Percentiles rank a stretch among this genome's conserved stretches.
Evolutionary conservation across 192 early-diverging fungal genomes (phyloP).

Genomic region (Chytriomyces confervae): DNA sequence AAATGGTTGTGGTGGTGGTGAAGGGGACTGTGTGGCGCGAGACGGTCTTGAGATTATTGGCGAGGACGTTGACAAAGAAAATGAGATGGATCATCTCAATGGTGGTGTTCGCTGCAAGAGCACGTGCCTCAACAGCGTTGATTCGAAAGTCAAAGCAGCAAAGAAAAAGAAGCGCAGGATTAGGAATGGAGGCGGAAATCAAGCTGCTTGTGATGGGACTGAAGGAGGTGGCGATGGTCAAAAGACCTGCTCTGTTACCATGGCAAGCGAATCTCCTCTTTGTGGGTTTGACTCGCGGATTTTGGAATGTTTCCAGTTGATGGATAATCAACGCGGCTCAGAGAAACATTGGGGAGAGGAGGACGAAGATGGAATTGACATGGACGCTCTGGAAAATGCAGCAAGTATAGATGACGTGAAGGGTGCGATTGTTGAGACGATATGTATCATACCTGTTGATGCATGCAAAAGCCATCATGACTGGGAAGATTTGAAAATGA

Average conservation of each 20-base stretch:
- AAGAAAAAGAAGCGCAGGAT: neutral
- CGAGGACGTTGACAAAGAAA: slow-evolving; percentile 15
- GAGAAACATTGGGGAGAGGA: neutral
- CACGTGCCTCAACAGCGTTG: neutral
- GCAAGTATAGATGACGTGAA: slow-evolving; percentile 1
- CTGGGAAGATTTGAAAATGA: slow-evolving; percentile 26
- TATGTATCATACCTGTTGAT: slow-evolving; percentile 8
- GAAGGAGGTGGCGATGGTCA: neutral
- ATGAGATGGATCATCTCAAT: neutral
- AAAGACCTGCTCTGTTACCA: neutral
- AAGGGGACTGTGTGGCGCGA: slow-evolving; percentile 1
- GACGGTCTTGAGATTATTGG: slow-evolving; percentile 3
- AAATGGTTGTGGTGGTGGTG: neutral
- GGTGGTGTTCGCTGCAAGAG: neutral
- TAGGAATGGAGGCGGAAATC: neutral
- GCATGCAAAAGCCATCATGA: slow-evolving; percentile 8
- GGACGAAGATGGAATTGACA: slow-evolving; percentile 2
- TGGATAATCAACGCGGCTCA: neutral
- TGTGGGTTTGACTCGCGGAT: slow-evolving; percentile 36
- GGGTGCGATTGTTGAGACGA: neutral
- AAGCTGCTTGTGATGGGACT: neutral
- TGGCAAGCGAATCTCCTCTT: neutral
- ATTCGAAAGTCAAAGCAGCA: slow-evolving; percentile 1
- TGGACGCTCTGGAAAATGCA: slow-evolving; percentile 15
- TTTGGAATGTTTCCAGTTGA: slow-evolving; percentile 1